Conservation (phyloP, 306 rosid species). For the Dalbergia cochinchinensis region DNA sequence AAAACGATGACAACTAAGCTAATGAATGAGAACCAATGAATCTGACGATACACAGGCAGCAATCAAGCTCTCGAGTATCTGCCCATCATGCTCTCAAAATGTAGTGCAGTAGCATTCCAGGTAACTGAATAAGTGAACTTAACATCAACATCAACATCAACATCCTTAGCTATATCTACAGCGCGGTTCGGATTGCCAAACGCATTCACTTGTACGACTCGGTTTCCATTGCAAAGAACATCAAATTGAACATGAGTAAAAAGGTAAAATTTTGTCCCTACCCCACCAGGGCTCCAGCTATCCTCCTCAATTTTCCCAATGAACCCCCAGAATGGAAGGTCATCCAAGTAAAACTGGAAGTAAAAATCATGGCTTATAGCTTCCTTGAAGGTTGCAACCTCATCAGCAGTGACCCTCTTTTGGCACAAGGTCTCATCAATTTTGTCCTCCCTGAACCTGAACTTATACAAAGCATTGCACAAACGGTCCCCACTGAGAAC, state of each 20-base stretch:
- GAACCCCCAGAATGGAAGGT: constrained; percentile 91
- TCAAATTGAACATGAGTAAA: constrained; percentile 78
- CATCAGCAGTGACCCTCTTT: constrained; percentile 67
- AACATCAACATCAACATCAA: constrained; percentile 65
- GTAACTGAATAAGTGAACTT: constrained; percentile 81
- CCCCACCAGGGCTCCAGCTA: constrained; percentile 52
- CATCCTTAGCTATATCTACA: constrained; percentile 73
- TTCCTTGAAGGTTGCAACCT: constrained; percentile 65
- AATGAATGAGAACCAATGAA: constrained; percentile 87
- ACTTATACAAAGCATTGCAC: constrained; percentile 63
- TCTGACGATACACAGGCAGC: constrained; percentile 63
- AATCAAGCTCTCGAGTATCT: constrained; percentile 72
- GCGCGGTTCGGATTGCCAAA: constrained; percentile 76
- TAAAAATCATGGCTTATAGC: constrained; percentile 75
- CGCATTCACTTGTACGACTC: constrained; percentile 68
- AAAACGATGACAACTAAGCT: constrained; percentile 74
- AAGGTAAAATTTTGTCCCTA: constrained; percentile 65
- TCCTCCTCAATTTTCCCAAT: constrained; percentile 76
- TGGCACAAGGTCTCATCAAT: constrained; percentile 58
- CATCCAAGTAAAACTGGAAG: constrained; percentile 91
- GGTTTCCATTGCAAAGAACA: constrained; percentile 70
- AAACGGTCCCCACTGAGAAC: constrained; percentile 87
- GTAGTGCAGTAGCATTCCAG: constrained; percentile 67
- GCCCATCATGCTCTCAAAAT: constrained; percentile 73
- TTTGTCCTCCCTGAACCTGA: constrained; percentile 69